Percentiles rank a stretch among this genome's conserved stretches.
Conservation (phyloP, 2,329 filamentous ascomycete species). For the Arachnomyces sp. region DNA sequence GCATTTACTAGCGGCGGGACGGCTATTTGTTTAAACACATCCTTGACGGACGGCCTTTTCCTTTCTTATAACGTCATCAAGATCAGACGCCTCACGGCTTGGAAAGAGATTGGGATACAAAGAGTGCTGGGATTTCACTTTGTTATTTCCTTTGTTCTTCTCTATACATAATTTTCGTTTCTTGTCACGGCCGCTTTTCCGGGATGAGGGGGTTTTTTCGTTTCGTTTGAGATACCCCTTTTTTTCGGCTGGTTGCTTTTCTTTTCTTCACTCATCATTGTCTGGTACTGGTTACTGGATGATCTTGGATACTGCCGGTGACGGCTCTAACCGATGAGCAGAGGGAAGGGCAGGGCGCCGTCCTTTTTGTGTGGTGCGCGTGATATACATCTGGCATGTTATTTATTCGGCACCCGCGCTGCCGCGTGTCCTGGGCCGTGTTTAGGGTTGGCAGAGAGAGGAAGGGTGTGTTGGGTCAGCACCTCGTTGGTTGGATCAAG, state of each 20-base stretch:
- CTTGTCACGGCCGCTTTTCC: constrained; percentile 7
- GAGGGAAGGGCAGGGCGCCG: constrained; percentile 7
- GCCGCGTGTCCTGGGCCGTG: constrained; percentile 8
- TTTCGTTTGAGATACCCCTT: constrained; percentile 11
- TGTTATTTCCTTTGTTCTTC: constrained; percentile 23
- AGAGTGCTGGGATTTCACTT: constrained; percentile 19
- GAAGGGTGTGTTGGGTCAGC: constrained; percentile 2
- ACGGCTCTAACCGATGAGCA: constrained; percentile 9
- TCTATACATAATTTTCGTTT: constrained; percentile 18
- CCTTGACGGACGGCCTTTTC: constrained; percentile 27
- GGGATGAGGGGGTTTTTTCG: constrained; percentile 15
- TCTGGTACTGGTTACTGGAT: constrained; percentile 32
- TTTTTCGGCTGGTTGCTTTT: constrained; percentile 26
- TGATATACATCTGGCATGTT: constrained; percentile 30
- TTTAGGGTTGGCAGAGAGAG: constrained; percentile 3
- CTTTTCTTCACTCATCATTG: constrained; percentile 31
- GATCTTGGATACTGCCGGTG: constrained; percentile 21
- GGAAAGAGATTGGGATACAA: constrained; percentile 37
- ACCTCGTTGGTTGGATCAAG: constrained; percentile 1
- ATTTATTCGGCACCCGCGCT: constrained; percentile 11
- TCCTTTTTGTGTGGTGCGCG: constrained; percentile 9
- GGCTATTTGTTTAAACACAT: constrained; percentile 33
- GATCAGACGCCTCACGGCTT: constrained; percentile 43
- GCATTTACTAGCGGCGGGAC: constrained; percentile 41
- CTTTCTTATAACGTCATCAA: constrained; percentile 39